Evolutionary conservation across 2,329 filamentous ascomycete genomes (phyloP), one percentile per base, ranked within the genome.

Genomic region (Helminthosporium solani): DNA sequence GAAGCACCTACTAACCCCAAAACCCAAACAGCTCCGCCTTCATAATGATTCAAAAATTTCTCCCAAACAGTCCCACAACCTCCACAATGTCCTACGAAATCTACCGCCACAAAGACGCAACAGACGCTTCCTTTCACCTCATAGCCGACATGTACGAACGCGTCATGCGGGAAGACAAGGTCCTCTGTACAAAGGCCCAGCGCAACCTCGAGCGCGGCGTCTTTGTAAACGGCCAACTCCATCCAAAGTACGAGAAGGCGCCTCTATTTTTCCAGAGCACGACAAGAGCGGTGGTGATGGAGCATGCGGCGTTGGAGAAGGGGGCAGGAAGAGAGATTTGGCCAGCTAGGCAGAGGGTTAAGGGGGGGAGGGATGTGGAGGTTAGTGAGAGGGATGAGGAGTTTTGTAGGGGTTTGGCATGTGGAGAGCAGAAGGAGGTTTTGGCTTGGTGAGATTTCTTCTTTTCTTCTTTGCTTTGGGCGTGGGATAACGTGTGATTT

Each of bases 111-210:
- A 80, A 78, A 56, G 66, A 77, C 56, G 76, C 79, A 4, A 74
- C 72, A n/a, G 77, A 82, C 14, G 76, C 76, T 19, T 76, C 82
- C 42, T 84, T 85, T 60, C 67, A 75, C 14, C 64, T 72, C 46
- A 80, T 84, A 60, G 75, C 74, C 57, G 68, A 78, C 39, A 79
- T 84, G 63, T 85, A 84, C 68, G 80, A 80, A 64, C 76, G 79
- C 25, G 77, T 85, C 58, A 80, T 84, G 78, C 74, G 75, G 2
- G 82, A 85, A 64, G 82, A 85, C 68, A 84, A 84, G 59, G 71
- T 76, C 18, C 76, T 85, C 20, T 85, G 82, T 67, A 68, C 73
- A 47, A 73, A 74, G 8, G 76, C 79, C 2, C 82, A 85, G 60
- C 74, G 71, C 60, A 85, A 85, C 58, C 70, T 85, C 53, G 78